Base-by-base conservation (phyloP, 2,329 filamentous ascomycete genomes). In the Xylariaceae sp. region DNA sequence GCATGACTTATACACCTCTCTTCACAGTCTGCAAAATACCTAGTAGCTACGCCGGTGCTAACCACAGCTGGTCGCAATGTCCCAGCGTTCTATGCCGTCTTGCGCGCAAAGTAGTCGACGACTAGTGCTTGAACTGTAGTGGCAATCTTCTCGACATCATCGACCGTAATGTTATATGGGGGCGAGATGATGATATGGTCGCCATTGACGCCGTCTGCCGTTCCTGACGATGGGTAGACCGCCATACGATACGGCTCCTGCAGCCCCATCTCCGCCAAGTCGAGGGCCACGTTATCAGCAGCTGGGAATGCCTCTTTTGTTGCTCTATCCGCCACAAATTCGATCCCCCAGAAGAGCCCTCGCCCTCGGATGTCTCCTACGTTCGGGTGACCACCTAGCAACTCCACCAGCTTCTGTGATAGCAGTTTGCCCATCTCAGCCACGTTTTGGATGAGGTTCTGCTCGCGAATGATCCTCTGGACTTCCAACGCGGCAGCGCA, bases 161-260 rank as follows among this genome's bases (percentile, higher is more conserved):
- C 73, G 41, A 70, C 69, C 1, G 77, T 82, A 18, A 86, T 75
- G 42, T 81, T 89, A 68, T 84, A 90, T 1, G 88, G 78, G 5
- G 88, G 88, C 1, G 86, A 80, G 11, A 92, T 62, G 22, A 91
- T 75, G 34, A 90, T 72, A 66, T 89, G 86, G 62, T 92, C 88
- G 10, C 58, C 58, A 18, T 66, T 66, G 28, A 82, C 80, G 54
- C 84, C 63, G 45, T 64, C 79, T 3, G 70, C 76, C 2, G 75
- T 78, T 9, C 82, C 82, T 2, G 69, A 70, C 7, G 77, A 77
- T 12, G 77, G 77, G 59, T 84, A 86, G 14, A 84, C 42, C 12
- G 60, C 57, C 19, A 66, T 59, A 18, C 49, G 55, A 31, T 61
- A 63, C 14, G 57, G 56, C 5, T 50, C 45, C 19, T 44, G 55